Conservation (phyloP, 2,329 filamentous ascomycete genomes). For the Epichloe brachyelytri region DNA sequence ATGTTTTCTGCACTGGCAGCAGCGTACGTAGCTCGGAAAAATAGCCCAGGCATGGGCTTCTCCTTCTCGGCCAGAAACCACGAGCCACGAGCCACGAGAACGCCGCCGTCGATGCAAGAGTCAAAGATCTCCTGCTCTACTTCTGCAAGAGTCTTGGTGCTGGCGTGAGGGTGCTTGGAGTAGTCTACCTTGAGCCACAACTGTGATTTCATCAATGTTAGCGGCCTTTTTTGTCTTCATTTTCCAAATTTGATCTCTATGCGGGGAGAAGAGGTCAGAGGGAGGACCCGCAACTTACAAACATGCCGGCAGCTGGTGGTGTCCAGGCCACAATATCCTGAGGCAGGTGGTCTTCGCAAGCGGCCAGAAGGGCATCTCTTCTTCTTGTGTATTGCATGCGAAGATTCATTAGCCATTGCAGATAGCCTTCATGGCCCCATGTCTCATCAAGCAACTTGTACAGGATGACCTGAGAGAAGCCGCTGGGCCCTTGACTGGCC, state of each 20-base stretch:
- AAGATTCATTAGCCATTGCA: slow-evolving; percentile 79
- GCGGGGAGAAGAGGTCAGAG: neutral
- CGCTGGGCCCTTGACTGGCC: slow-evolving; percentile 72
- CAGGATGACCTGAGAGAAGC: slow-evolving; percentile 70
- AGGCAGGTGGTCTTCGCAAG: slow-evolving; percentile 69
- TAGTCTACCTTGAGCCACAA: slow-evolving; percentile 64
- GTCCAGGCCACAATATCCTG: slow-evolving; percentile 64
- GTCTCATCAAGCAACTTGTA: slow-evolving; percentile 86
- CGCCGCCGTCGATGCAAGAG: slow-evolving; percentile 59
- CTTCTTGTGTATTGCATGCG: slow-evolving; percentile 69
- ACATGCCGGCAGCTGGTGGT: slow-evolving; percentile 82
- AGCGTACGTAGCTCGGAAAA: slow-evolving; percentile 84
- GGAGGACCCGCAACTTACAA: slow-evolving; percentile 42
- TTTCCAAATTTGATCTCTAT: neutral
- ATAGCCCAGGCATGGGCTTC: slow-evolving; percentile 50
- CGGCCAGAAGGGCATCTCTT: slow-evolving; percentile 61
- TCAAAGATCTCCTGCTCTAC: slow-evolving; percentile 84
- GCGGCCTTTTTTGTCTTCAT: neutral
- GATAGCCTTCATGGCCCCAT: slow-evolving; percentile 85
- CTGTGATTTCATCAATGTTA: slow-evolving; percentile 20
- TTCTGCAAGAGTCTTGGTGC: slow-evolving; percentile 39
- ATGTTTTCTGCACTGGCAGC: slow-evolving; percentile 62
- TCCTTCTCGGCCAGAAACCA: slow-evolving; percentile 78
- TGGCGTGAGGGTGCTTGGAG: slow-evolving; percentile 48
- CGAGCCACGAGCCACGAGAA: slow-evolving; percentile 70